A percentile compares a stretch with the other conserved stretches of the same genome.
Evolutionary conservation across 768 basidiomycete species (phyloP).

Genomic region (Lactifluus pinguis): DNA sequence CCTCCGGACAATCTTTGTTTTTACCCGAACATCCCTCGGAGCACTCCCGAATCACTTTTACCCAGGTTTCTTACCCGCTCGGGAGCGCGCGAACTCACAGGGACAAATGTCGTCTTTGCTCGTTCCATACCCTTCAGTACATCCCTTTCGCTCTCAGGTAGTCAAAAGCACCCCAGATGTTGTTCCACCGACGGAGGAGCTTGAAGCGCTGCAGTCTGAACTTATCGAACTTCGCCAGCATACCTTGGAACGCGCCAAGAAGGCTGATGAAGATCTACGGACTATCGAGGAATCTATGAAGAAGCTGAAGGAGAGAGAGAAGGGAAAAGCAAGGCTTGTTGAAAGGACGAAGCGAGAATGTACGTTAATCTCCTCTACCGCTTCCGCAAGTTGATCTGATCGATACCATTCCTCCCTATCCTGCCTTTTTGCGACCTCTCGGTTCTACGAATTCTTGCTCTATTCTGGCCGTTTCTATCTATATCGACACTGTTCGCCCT

Average conservation of each 20-base stretch:
- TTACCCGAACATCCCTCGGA: not conserved
- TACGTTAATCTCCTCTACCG: conserved; percentile 37
- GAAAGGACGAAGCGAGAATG: conserved; percentile 69
- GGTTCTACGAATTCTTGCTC: not conserved
- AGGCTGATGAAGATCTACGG: conserved; percentile 67
- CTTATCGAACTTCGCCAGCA: conserved; percentile 44
- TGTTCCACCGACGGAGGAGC: conserved; percentile 65
- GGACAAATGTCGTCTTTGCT: conserved; percentile 54
- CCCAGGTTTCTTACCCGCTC: conserved; percentile 6
- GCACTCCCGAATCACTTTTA: not conserved
- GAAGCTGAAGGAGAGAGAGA: conserved; percentile 66
- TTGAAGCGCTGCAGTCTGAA: conserved; percentile 55
- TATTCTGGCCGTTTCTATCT: not conserved
- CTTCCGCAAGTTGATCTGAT: conserved; percentile 2
- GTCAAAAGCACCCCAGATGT: conserved; percentile 55
- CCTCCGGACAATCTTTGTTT: not conserved
- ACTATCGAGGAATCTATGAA: conserved; percentile 70
- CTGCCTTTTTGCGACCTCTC: conserved; percentile 3
- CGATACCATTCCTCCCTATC: conserved; percentile 14
- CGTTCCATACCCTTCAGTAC: conserved; percentile 38
- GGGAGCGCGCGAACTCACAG: conserved; percentile 6
- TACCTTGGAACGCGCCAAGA: conserved; percentile 55
- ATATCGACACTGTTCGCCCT: not conserved
- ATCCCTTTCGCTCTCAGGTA: conserved; percentile 48
- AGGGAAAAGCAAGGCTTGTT: conserved; percentile 59